phyloP scores from a whole-genome alignment of 1,284 basidiomycete species.

The Pyrrhoderma noxium region DNA sequence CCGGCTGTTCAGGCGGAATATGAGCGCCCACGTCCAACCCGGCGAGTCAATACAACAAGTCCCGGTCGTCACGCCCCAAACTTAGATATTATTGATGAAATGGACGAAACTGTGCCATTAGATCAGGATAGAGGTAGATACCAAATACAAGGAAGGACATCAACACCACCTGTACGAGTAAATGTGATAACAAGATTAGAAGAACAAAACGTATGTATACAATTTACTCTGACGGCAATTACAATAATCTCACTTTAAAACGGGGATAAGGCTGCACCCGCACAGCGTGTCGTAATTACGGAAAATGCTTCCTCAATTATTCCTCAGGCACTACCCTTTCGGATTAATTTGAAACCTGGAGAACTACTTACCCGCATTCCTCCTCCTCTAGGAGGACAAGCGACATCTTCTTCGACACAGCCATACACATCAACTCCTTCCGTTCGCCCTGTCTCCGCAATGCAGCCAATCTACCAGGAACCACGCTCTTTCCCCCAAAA shows the following conservation, averaged over 20 bases:
- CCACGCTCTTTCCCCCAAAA: background rate
- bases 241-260: background rate
- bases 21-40: constrained; percentile 12
- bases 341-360: constrained; percentile 15
- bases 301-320: constrained; percentile 2
- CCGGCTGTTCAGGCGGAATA: background rate
- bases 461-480: constrained; percentile 3
- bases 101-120: constrained; percentile 64
- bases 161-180: constrained; percentile 7
- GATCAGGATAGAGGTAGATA: constrained; percentile 69
- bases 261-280: background rate
- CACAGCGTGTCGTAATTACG: constrained; percentile 9
- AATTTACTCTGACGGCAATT: no score
- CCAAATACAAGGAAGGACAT: constrained; percentile 33
- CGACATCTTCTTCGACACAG: background rate
- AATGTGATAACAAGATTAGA: no score
- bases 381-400: background rate
- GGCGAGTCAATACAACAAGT: constrained; percentile 9
- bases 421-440: background rate
- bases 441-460: background rate
- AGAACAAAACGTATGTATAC: no score
- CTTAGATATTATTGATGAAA: constrained; percentile 65
- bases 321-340: constrained; percentile 14
- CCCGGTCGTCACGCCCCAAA: constrained; percentile 23
- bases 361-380: constrained; percentile 14